Base-by-base conservation (phyloP, 768 basidiomycete species). In the Saitozyma podzolica region DNA sequence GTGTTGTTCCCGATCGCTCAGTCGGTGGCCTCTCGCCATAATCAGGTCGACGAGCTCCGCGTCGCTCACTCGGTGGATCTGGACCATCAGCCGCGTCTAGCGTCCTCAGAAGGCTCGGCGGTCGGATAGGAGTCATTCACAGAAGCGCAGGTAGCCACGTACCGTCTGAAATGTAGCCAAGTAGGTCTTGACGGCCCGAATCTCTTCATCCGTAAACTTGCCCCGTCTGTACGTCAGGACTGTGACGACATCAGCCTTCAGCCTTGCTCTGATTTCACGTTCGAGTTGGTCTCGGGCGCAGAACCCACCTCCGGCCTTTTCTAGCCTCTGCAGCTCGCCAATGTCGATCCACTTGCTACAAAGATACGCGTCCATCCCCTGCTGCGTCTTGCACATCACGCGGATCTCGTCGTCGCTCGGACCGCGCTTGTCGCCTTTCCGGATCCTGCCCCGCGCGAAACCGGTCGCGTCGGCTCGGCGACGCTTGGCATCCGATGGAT, bases 181-280 rank as follows among this genome's bases (percentile, higher is more conserved):
- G 5, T 58, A 42, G n/a, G 50, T 37, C 40, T 59, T 43, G 7
- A 74, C 56, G 14, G 62, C 62, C 11, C 19, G 48, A 47, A 66
- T 54, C 56, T 74, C 72, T 16, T 53, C 60, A 16, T 62, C 50
- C 4, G 57, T 52, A 41, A 66, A 67, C 41, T 65, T 66, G 4
- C 72, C 72, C 49, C 61, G 62, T 50, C 69, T 70, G 57, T 67
- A 69, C 7, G n/a, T 55, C 19, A 74, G 42, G 14, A 70, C 72
- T 74, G 50, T 13, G 1, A 50, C 43, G 41, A 50, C 43, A 48
- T 29, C 29, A 29, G 29, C 29, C 29, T 29, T 29, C n/a, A n/a
- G n/a, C n/a, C n/a, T n/a, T n/a, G n/a, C n/a, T n/a, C n/a, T n/a
- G n/a, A n/a, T n/a, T n/a, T n/a, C n/a, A n/a, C n/a, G n/a, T n/a